phyloP scores from a whole-genome alignment of 2,329 filamentous ascomycete genomes.

The Neurospora sp. region DNA sequence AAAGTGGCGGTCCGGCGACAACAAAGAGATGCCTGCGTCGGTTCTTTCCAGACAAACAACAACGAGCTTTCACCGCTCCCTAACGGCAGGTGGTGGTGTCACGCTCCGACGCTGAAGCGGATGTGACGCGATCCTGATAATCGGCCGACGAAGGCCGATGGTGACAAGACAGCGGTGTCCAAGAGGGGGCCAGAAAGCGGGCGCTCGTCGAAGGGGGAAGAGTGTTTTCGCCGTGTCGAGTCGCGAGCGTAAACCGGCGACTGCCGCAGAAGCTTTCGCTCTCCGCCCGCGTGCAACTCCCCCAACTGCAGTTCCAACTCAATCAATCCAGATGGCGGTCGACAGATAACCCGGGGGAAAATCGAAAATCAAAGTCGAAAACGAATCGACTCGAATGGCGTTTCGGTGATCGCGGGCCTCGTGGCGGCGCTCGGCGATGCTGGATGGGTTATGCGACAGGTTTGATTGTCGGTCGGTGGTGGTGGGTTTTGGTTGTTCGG shows the following conservation, averaged over 20 bases:
- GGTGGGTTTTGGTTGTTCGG: neutral
- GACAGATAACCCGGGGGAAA: conserved; percentile 6
- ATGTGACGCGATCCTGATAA: neutral
- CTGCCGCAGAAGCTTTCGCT: conserved; percentile 12
- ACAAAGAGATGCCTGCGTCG: neutral
- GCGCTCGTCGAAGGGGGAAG: conserved; percentile 11
- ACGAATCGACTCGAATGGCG: conserved; percentile 6
- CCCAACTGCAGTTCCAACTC: conserved; percentile 13
- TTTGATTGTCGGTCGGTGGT: neutral
- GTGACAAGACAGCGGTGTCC: neutral
- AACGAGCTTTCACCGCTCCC: neutral
- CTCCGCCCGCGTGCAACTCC: conserved; percentile 4
- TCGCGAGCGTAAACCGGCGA: conserved; percentile 17
- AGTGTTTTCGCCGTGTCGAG: conserved; percentile 11
- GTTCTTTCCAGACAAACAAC: neutral
- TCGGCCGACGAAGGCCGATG: neutral
- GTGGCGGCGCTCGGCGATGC: conserved; percentile 16
- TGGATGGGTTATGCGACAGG: conserved; percentile 8
- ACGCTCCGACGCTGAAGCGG: neutral
- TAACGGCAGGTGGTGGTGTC: neutral
- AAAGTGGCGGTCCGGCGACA: neutral
- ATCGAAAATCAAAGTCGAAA: conserved; percentile 3
- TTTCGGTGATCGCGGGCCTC: conserved; percentile 13
- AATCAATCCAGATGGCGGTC: conserved; percentile 9
- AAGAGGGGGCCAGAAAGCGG: conserved; percentile 5